Evolutionary conservation across 208 protist genomes (phyloP).

Genomic region (Leishmania aethiopica): DNA sequence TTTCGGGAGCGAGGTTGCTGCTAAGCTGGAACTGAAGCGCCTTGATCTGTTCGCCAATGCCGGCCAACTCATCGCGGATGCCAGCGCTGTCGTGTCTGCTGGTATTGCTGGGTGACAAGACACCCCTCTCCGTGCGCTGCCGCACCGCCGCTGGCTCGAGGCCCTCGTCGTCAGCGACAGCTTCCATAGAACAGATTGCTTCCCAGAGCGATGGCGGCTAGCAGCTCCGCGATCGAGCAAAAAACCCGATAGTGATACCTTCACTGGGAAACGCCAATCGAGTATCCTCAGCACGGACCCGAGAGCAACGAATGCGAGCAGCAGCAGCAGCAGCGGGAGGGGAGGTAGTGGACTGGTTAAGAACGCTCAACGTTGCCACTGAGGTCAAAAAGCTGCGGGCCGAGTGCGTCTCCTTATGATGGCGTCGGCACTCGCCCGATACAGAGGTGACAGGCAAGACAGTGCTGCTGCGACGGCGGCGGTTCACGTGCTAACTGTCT

Average conservation of each 20-base stretch:
- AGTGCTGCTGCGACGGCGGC: background rate
- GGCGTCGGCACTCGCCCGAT: background rate
- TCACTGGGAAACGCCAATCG: background rate
- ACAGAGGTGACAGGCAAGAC: background rate
- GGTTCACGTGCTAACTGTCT: background rate
- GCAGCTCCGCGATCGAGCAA: background rate
- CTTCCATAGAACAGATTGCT: background rate
- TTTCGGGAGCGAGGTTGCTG: slow-evolving; percentile 4
- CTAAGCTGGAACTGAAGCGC: slow-evolving; percentile 22
- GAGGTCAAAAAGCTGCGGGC: background rate
- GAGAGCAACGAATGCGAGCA: background rate
- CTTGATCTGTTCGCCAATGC: slow-evolving; percentile 33
- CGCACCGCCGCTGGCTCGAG: slow-evolving; percentile 12
- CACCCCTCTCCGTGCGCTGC: slow-evolving; percentile 16
- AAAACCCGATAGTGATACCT: background rate
- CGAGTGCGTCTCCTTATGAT: background rate
- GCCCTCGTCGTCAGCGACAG: background rate
- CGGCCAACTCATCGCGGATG: slow-evolving; percentile 24
- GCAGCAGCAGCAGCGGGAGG: background rate
- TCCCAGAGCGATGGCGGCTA: background rate
- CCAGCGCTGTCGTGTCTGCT: background rate
- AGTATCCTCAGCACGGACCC: background rate
- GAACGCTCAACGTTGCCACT: background rate
- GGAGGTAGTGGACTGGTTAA: background rate
- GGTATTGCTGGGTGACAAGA: background rate